phyloP scores from a whole-genome alignment of 441 rosid genomes.

The Syzygium syzygioides region DNA sequence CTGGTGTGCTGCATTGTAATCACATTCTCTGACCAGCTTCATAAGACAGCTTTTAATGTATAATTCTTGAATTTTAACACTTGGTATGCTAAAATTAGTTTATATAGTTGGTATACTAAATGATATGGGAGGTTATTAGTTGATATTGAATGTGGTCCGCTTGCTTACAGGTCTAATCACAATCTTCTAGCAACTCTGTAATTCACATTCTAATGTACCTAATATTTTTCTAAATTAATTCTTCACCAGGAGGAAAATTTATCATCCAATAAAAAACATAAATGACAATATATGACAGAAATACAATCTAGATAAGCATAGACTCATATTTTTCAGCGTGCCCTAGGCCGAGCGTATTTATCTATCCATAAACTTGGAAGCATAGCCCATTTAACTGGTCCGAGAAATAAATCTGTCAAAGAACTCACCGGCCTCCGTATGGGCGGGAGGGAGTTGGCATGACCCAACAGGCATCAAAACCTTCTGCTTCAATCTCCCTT shows the following conservation, averaged over 20 bases:
- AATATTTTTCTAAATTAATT: too few relatives aligned
- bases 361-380: not conserved
- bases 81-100: not conserved
- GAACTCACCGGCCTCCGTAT: conserved; percentile 34
- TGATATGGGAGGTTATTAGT: not conserved
- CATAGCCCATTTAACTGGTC: not conserved
- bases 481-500: conserved; percentile 40
- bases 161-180: too few relatives aligned
- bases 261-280: too few relatives aligned
- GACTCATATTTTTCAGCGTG: not conserved
- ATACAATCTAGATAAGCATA: too few relatives aligned
- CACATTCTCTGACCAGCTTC: not conserved
- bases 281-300: too few relatives aligned
- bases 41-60: not conserved
- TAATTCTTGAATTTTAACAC: not conserved
- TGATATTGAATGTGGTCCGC: not conserved
- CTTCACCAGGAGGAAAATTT: too few relatives aligned
- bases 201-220: too few relatives aligned
- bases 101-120: not conserved
- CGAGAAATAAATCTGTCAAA: not conserved
- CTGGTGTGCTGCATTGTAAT: not conserved
- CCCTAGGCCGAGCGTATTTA: not conserved
- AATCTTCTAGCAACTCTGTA: too few relatives aligned
- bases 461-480: conserved; percentile 69
- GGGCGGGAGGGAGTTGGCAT: conserved; percentile 55